Conservation (phyloP, 345 rosid genomes). For the Hibiscus mutabilis region DNA sequence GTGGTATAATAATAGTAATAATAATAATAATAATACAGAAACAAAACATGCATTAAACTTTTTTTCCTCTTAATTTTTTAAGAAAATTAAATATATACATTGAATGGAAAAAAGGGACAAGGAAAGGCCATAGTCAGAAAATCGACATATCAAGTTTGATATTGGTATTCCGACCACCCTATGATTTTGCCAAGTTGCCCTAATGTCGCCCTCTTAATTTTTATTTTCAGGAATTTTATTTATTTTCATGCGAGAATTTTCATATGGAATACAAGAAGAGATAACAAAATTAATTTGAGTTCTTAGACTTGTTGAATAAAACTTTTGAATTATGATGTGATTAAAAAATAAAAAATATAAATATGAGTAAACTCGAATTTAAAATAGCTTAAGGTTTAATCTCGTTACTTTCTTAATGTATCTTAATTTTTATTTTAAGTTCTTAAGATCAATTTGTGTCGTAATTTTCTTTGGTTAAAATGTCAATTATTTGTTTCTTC, state of each 20-base stretch:
- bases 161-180: constrained; percentile 22
- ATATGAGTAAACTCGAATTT: too few relatives aligned
- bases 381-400: too few relatives aligned
- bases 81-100: background rate
- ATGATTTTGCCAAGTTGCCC: constrained; percentile 36
- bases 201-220: constrained; percentile 24
- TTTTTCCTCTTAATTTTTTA: background rate
- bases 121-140: constrained; percentile 3
- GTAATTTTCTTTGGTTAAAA: too few relatives aligned
- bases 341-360: too few relatives aligned
- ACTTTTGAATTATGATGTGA: background rate
- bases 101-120: background rate
- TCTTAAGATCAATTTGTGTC: too few relatives aligned
- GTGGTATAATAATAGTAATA: too few relatives aligned
- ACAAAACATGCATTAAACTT: too few relatives aligned
- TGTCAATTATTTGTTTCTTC: too few relatives aligned
- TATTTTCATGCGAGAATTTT: background rate
- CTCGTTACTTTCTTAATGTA: too few relatives aligned
- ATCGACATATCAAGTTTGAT: constrained; percentile 23
- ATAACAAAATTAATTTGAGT: background rate
- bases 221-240: background rate
- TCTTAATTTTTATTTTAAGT: too few relatives aligned
- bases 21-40: too few relatives aligned
- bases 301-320: background rate
- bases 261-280: background rate